Conservation (phyloP, 441 rosid genomes). For the Mallotus japonicus region DNA sequence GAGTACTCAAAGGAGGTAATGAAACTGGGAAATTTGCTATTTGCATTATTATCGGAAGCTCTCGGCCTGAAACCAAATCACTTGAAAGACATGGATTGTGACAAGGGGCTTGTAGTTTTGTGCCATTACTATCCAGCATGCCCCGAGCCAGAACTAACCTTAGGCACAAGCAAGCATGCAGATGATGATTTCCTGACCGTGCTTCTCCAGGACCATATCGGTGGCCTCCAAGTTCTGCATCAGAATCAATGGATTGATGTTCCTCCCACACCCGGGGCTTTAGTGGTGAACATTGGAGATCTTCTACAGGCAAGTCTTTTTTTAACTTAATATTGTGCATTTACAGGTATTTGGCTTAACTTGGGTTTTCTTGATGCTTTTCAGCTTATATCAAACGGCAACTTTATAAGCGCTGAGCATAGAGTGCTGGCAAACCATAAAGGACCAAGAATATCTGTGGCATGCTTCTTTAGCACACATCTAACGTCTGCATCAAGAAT, state of each 20-base stretch:
- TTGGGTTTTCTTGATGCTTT: neutral
- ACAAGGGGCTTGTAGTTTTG: slow-evolving; percentile 31
- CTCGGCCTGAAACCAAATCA: slow-evolving; percentile 45
- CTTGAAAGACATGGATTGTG: slow-evolving; percentile 46
- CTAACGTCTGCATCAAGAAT: slow-evolving; percentile 10
- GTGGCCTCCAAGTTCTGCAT: slow-evolving; percentile 60
- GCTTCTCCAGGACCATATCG: slow-evolving; percentile 58
- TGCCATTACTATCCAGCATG: slow-evolving; percentile 63
- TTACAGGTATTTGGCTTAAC: neutral
- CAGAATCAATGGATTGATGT: slow-evolving; percentile 52
- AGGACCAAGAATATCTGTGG: slow-evolving; percentile 21
- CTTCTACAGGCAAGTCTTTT: slow-evolving; percentile 42
- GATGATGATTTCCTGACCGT: slow-evolving; percentile 51
- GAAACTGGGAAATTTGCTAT: slow-evolving; percentile 33
- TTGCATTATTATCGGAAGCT: slow-evolving; percentile 55
- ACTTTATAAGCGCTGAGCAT: slow-evolving; percentile 25
- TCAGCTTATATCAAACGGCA: slow-evolving; percentile 30
- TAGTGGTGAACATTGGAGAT: slow-evolving; percentile 53
- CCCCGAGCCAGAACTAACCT: slow-evolving; percentile 55
- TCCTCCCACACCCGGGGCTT: slow-evolving; percentile 43
- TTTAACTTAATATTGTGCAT: neutral
- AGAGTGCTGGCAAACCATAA: slow-evolving; percentile 20
- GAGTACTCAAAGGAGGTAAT: slow-evolving; percentile 39
- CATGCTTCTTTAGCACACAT: slow-evolving; percentile 23
- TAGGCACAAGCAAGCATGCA: slow-evolving; percentile 45